Base-by-base conservation (phyloP, 140 eudicot genomes). In the Oenanthe javanica region DNA sequence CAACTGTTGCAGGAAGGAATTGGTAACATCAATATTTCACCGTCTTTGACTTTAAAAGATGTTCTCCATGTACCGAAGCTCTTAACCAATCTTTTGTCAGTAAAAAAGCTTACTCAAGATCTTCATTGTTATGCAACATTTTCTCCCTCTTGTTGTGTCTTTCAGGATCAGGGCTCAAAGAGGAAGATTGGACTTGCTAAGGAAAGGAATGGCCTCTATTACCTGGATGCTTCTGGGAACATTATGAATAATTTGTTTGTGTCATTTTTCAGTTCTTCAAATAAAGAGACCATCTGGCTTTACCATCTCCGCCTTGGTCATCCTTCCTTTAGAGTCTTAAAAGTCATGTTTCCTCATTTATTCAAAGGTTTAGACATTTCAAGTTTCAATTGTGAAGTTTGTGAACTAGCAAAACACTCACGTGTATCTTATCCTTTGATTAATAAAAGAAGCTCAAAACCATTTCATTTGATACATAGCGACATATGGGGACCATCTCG, bases 381-480 rank as follows among this genome's bases (percentile, higher is more conserved):
- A 14, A 1, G 4, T 2, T 71, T 80, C 19, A 38, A 80, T 51
- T 69, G 78, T 13, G 51, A 51, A 31, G 64, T 48, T n/a, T 75
- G 43, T 61, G 40, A 61, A 48, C 46, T 78, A 6, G 76, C 45
- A 16, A 71, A 80, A 54, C 61, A 72, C 45, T 40, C 45, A 19
- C 61, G 45, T 38, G 23, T 4, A 42, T 70, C 77, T 1, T 70
- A 5, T 23, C 14, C 27, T 14, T 66, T 73, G 0, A 7, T 25
- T 13, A 80, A 48, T 64, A 67, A 67, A 27, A n/a, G 69, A 50
- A 23, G 16, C 52, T 16, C 21, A 2, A 9, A 45, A 21, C 49
- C 70, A 48, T 80, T 78, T 78, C 50, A 80, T 55, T 80, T 49
- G 51, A 46, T 80, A 18, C 69, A 67, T n/a, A 47, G 50, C 7